Conservation (phyloP, 2,329 filamentous ascomycete genomes). For the Penicillium verrucosum region DNA sequence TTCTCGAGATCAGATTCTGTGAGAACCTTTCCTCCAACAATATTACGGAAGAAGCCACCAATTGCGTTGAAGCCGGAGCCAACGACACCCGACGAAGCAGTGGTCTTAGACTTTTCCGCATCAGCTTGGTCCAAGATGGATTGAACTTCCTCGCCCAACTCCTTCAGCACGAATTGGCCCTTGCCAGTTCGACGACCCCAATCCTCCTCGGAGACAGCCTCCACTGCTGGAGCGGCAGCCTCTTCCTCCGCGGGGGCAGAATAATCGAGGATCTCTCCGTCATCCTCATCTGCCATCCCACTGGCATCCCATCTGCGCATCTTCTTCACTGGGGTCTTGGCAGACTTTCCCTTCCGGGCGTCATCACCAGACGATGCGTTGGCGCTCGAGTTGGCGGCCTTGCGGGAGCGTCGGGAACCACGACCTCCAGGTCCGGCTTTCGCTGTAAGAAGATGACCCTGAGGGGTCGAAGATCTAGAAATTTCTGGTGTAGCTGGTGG, state of each 20-base stretch:
- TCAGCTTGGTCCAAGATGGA: conserved; percentile 81
- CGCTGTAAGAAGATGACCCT: conserved; percentile 65
- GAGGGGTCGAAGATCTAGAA: conserved; percentile 76
- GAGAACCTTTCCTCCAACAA: conserved; percentile 89
- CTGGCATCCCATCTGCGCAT: conserved; percentile 91
- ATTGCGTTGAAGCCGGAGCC: conserved; percentile 78
- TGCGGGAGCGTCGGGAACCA: conserved; percentile 76
- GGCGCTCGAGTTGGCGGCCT: conserved; percentile 54
- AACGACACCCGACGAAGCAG: conserved; percentile 62
- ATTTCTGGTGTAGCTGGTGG: conserved; percentile 68
- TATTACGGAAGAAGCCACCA: conserved; percentile 85
- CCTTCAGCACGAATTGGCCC: conserved; percentile 90
- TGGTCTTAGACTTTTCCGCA: conserved; percentile 53
- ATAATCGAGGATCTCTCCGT: conserved; percentile 81
- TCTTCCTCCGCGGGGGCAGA: conserved; percentile 64
- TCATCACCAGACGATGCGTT: conserved; percentile 79
- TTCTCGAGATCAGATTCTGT: conserved; percentile 87
- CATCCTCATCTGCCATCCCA: conserved; percentile 79
- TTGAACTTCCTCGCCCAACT: conserved; percentile 89
- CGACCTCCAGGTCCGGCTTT: conserved; percentile 73
- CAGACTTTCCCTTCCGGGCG: conserved; percentile 55
- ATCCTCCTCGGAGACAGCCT: conserved; percentile 71
- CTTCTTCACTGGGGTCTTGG: conserved; percentile 64
- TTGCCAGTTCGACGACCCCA: conserved; percentile 84
- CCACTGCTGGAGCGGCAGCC: conserved; percentile 57